phyloP scores from a whole-genome alignment of 257 asterid genomes.

The Solanum pennellii region DNA sequence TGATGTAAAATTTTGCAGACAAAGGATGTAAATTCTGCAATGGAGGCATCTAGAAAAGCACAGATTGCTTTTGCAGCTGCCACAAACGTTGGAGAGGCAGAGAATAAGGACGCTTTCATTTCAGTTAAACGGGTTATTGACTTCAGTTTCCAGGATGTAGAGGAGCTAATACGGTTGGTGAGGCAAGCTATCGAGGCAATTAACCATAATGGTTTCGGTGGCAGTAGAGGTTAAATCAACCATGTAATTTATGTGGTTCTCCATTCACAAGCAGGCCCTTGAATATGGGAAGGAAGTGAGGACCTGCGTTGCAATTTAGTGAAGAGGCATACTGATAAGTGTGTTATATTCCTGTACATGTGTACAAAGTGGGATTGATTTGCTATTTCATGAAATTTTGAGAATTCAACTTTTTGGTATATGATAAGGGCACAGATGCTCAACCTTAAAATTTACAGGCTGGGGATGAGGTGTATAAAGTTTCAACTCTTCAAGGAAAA shows the following conservation, averaged over 20 bases:
- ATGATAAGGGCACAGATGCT: conserved; percentile 30
- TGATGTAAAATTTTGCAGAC: conserved; percentile 32
- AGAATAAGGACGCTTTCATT: conserved; percentile 39
- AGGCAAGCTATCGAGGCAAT: conserved; percentile 45
- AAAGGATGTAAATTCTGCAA: conserved; percentile 57
- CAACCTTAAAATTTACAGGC: conserved; percentile 14
- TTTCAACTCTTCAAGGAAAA: conserved; percentile 21
- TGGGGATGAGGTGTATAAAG: conserved; percentile 15
- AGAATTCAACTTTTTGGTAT: conserved; percentile 22
- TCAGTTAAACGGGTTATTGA: conserved; percentile 61
- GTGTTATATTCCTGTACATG: conserved; percentile 44
- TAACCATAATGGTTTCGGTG: conserved; percentile 37
- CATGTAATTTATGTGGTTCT: conserved; percentile 28
- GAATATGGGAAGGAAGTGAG: conserved; percentile 10
- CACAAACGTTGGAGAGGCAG: conserved; percentile 35
- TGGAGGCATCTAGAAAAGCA: conserved; percentile 80
- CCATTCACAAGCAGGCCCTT: conserved; percentile 14
- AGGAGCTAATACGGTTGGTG: conserved; percentile 52
- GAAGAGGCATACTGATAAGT: conserved; percentile 21
- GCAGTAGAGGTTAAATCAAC: conserved; percentile 34
- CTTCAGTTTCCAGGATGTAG: conserved; percentile 71
- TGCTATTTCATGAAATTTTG: conserved; percentile 23
- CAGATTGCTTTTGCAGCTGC: conserved; percentile 58
- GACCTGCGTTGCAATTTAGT: conserved; percentile 15
- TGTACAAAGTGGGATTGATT: conserved; percentile 47